Percentiles rank a stretch among this genome's conserved stretches.
Conservation (phyloP, 345 rosid genomes). For the rapeseed (Brassica napus) region DNA sequence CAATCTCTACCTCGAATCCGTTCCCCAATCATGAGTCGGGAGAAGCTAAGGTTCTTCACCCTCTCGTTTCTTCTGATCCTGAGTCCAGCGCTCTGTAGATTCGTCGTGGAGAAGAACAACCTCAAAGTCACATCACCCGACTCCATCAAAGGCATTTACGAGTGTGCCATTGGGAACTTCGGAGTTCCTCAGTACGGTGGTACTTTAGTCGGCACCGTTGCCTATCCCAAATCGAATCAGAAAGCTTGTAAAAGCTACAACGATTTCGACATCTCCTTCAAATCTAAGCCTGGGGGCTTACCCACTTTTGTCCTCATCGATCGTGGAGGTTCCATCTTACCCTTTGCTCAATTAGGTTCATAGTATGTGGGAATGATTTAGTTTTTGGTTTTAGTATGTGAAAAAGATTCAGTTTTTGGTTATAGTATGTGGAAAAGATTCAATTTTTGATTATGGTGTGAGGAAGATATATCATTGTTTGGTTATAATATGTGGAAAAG, state of each 20-base stretch:
- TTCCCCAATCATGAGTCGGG: slow-evolving; percentile 46
- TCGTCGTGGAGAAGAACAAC: slow-evolving; percentile 66
- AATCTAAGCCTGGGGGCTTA: slow-evolving; percentile 48
- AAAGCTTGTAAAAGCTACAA: slow-evolving; percentile 53
- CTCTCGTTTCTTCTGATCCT: slow-evolving; percentile 47
- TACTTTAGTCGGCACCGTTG: slow-evolving; percentile 52
- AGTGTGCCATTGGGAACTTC: slow-evolving; percentile 60
- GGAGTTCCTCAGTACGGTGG: slow-evolving; percentile 67
- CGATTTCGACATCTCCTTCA: slow-evolving; percentile 50
- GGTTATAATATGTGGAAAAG: not conserved
- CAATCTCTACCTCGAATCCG: no score
- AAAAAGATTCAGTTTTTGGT: slow-evolving; percentile 24
- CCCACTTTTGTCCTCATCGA: slow-evolving; percentile 56
- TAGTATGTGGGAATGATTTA: not conserved
- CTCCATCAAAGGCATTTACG: slow-evolving; percentile 50
- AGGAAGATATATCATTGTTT: not conserved
- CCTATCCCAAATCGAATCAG: slow-evolving; percentile 53
- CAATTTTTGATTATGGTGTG: not conserved
- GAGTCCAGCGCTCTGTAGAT: slow-evolving; percentile 56
- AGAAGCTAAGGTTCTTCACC: slow-evolving; percentile 48
- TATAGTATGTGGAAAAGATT: slow-evolving; percentile 33
- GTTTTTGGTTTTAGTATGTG: slow-evolving; percentile 14
- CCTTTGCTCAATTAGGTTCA: not conserved
- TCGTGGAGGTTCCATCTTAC: slow-evolving; percentile 51
- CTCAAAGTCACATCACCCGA: slow-evolving; percentile 57